phyloP scores from a whole-genome alignment of 441 rosid species.

The Populus hybrid region DNA sequence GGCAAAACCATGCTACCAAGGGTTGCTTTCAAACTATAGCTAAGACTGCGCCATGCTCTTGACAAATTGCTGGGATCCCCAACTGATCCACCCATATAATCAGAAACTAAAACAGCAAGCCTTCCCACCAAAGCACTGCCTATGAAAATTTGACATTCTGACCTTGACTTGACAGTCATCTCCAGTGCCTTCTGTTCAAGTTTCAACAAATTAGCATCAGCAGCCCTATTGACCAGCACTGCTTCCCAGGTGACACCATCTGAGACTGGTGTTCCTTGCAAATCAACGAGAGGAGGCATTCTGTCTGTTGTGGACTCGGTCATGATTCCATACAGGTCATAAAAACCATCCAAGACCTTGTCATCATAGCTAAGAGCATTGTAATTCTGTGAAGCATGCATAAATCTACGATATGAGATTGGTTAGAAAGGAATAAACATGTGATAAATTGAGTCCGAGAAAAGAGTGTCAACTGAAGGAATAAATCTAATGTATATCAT shows the following conservation, averaged over 20 bases:
- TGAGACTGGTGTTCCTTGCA: conserved; percentile 74
- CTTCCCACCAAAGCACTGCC: conserved; percentile 52
- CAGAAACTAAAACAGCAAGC: conserved; percentile 77
- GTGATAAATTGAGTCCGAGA: conserved; percentile 21
- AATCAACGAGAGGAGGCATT: conserved; percentile 89
- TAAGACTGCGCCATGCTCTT: conserved; percentile 73
- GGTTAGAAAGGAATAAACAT: conserved; percentile 45
- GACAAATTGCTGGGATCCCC: conserved; percentile 69
- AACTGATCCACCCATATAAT: conserved; percentile 95
- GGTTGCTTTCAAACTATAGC: conserved; percentile 77
- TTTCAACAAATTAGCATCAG: conserved; percentile 74
- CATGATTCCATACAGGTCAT: conserved; percentile 76
- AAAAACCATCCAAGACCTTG: conserved; percentile 95
- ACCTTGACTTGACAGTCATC: conserved; percentile 52
- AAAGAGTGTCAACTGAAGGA: conserved; percentile 12
- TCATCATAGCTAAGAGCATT: conserved; percentile 92
- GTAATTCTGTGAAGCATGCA: conserved; percentile 83
- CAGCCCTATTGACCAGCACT: conserved; percentile 84
- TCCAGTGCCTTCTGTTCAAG: conserved; percentile 68
- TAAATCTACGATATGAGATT: conserved; percentile 60
- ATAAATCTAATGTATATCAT: not conserved
- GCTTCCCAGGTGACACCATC: conserved; percentile 75
- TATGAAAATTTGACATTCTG: conserved; percentile 39
- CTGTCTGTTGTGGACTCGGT: conserved; percentile 54
- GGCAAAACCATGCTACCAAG: conserved; percentile 98